Base-by-base conservation (phyloP, 176 grass and related monocot genomes). In the Aegilops umbellulata region DNA sequence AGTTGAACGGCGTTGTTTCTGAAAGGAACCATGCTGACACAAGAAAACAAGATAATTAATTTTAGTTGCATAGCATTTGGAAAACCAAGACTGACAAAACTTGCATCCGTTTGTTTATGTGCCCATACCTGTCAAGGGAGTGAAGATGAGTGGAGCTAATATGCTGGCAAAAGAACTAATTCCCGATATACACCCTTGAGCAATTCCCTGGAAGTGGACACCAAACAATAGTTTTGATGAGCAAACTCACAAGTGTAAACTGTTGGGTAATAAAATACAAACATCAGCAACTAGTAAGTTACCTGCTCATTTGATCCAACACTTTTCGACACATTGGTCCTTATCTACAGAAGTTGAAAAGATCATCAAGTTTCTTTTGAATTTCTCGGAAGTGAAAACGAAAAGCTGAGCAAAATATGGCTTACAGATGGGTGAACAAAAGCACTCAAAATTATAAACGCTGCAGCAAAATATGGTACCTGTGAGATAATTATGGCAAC, bases 181-280 rank as follows among this genome's bases (percentile, higher is more conserved):
- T 60, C 97, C 94, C 8, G 97, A 91, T 74, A 99, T 82, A 79
- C 97, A 99, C 2, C 94, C 97, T 96, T 99, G 97, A 84, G 92
- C 97, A 85, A 96, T 89, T 86, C 97, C 97, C 97, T 99, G 30
- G 9, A 46, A 79, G 46, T 8, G 55, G 80, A 81, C 8, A 74
- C 15, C 85, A 71, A 4, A 65, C 39, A 58, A 74, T 27, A 74
- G 10, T n/a, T 36, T 74, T 32, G 3, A n/a, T 71, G 47, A 58
- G 73, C 19, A 76, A 57, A 67, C 13, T 69, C 10, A 64, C 8
- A 23, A 46, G 15, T 76, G 46, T 27, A 29, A 49, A 30, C 42
- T 73, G 32, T 71, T 26, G 77, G 70, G 8, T 6, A 66, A 30
- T 25, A 46, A 3, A 61, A 51, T 5, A 74, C 8, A 3, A 80